Conservation (phyloP, 164 flowering plant species). For the Umbellularia californica region DNA sequence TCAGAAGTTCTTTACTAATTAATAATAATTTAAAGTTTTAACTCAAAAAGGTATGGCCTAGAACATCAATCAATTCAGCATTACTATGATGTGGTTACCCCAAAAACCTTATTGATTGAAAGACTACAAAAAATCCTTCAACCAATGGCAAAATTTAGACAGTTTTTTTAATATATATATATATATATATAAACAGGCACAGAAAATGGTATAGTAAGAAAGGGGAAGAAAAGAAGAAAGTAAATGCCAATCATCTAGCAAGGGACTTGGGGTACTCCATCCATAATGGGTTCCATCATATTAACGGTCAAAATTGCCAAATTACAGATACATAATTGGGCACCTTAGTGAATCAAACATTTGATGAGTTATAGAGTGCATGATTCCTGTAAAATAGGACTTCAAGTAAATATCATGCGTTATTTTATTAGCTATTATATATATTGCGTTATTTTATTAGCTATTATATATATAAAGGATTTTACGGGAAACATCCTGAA, state of each 20-base stretch:
- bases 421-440: too few species aligned
- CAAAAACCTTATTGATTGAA: background rate
- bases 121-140: background rate
- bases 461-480: too few species aligned
- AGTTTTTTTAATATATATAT: too few species aligned
- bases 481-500: too few species aligned
- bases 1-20: too few species aligned
- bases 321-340: background rate
- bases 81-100: background rate
- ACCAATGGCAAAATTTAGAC: too few species aligned
- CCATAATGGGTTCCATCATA: background rate
- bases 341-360: background rate
- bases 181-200: background rate
- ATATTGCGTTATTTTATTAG: background rate
- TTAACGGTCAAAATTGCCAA: background rate
- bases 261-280: background rate
- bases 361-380: background rate
- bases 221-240: background rate
- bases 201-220: background rate
- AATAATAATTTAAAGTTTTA: too few species aligned
- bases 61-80: background rate
- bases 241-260: background rate
- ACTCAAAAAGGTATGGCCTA: background rate
- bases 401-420: background rate
- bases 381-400: background rate